Base-by-base conservation (phyloP, 2,329 filamentous ascomycete genomes). In the Tolypocladium sp. region DNA sequence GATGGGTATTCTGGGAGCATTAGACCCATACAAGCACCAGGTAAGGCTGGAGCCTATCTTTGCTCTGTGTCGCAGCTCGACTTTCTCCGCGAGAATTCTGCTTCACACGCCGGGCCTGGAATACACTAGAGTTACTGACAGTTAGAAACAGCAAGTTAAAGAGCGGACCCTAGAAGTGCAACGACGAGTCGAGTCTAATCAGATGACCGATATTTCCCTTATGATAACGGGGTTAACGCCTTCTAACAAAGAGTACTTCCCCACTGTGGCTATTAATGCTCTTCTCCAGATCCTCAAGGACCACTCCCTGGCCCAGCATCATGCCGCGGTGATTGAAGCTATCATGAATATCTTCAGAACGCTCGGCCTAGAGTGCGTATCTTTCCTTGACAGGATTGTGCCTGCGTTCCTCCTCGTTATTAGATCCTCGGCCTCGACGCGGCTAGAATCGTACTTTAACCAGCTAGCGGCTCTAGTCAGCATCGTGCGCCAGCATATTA, bases 321-420 rank as follows among this genome's bases (percentile, higher is more conserved):
- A 99, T 69, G 93, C 92, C 5, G 86, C 89, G 13, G 92, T 97
- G 17, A 94, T 99, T 57, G 94, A 97, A 71, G 94, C 94, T 7
- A 95, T 99, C 66, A 97, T 99, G 87, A 96, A 91, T 66, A 99
- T 99, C 61, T 99, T 99, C 76, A 90, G 94, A 66, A 99, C 95
- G 0, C 82, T 99, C 61, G 94, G 94, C 2, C 77, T 97, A 66
- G 96, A 97, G 71, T 99, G 94, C 71, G 93, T 99, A 12, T 90
- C 91, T 0, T 99, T 97, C 73, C 83, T 99, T 1, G 89, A 90
- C 61, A n/a, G 94, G 61, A 97, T 99, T 61, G 90, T 99, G 38
- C 94, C 95, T 0, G 94, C 92, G 0, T 97, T 99, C 69, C 82
- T 99, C 46, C 81, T 85, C 20, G 93, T 99, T 58, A 96, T 99